phyloP scores from a whole-genome alignment of 208 protist species.

The Leishmania martiniquensis region DNA sequence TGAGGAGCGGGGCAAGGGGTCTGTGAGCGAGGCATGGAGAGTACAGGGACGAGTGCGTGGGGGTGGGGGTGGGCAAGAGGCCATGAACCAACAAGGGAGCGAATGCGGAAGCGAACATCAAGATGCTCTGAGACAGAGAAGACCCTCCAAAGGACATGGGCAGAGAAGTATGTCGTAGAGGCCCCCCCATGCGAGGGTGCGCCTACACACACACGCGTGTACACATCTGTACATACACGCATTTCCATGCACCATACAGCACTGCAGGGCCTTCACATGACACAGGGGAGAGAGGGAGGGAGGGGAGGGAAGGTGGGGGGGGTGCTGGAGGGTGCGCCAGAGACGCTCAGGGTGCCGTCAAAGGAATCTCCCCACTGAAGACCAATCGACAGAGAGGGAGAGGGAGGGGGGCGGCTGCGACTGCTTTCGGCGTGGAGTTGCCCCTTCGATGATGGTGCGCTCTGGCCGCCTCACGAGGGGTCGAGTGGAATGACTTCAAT shows the following conservation, averaged over 20 bases:
- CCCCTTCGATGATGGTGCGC: neutral
- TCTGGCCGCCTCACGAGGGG: neutral
- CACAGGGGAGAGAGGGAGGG: neutral
- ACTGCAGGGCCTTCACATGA: neutral
- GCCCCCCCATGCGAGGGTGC: neutral
- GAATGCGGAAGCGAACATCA: neutral
- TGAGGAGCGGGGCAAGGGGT: no score
- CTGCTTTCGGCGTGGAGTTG: neutral
- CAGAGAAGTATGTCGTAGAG: neutral
- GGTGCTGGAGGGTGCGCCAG: no score
- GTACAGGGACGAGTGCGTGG: no score
- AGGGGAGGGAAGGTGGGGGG: neutral
- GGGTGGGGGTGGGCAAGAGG: no score
- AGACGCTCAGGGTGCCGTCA: no score
- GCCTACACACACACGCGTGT: neutral
- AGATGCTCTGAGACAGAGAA: neutral
- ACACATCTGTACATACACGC: neutral
- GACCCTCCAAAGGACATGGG: neutral
- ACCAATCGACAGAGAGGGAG: no score
- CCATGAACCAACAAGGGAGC: no score
- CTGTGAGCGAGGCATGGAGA: no score
- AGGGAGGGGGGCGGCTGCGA: neutral
- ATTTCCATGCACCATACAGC: neutral
- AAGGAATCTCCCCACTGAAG: no score
- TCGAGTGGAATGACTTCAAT: neutral